A percentile compares a stretch with the other conserved stretches of the same genome.
phyloP scores from a whole-genome alignment of 208 protist species.

The Herpetomonas tarakana region DNA sequence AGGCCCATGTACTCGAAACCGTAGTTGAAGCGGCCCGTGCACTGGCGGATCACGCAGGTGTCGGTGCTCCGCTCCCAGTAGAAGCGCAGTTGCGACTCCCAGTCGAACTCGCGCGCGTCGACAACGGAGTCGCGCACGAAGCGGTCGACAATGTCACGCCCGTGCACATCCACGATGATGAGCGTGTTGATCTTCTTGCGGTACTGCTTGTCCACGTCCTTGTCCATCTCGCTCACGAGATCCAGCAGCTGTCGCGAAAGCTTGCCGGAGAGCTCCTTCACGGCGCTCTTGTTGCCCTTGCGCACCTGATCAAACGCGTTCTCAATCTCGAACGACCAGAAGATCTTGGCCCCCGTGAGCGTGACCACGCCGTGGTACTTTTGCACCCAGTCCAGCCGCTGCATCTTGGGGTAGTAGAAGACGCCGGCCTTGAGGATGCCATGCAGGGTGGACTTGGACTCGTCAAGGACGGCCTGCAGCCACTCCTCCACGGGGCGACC shows the following conservation, averaged over 20 bases:
- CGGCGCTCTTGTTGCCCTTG: slow-evolving; percentile 95
- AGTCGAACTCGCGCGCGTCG: slow-evolving; percentile 98
- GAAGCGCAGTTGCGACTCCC: slow-evolving; percentile 99
- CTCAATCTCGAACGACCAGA: slow-evolving; percentile 99
- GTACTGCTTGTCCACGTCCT: slow-evolving; percentile 89
- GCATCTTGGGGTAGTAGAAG: slow-evolving; percentile 96
- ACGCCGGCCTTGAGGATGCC: slow-evolving; percentile 96
- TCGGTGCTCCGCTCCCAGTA: slow-evolving; percentile 97
- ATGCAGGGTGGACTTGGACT: slow-evolving; percentile 94
- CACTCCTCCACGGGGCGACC: slow-evolving; percentile 96
- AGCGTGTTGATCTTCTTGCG: slow-evolving; percentile 99
- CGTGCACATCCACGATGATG: slow-evolving; percentile 99
- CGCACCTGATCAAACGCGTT: slow-evolving; percentile 92
- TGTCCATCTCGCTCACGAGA: slow-evolving; percentile 95
- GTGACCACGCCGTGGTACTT: slow-evolving; percentile 96
- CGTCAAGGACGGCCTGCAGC: slow-evolving; percentile 95
- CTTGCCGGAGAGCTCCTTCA: slow-evolving; percentile 94
- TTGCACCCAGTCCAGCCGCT: slow-evolving; percentile 94
- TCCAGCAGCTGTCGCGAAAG: slow-evolving; percentile 94
- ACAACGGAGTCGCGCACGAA: slow-evolving; percentile 98
- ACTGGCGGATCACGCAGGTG: slow-evolving; percentile 96
- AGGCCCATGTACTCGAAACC: slow-evolving; percentile 99
- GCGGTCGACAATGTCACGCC: slow-evolving; percentile 97
- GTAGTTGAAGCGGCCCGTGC: slow-evolving; percentile 96
- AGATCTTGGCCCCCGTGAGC: slow-evolving; percentile 97